phyloP scores from a whole-genome alignment of 108 stramenopile genomes.

The Epipyxis sp. region DNA sequence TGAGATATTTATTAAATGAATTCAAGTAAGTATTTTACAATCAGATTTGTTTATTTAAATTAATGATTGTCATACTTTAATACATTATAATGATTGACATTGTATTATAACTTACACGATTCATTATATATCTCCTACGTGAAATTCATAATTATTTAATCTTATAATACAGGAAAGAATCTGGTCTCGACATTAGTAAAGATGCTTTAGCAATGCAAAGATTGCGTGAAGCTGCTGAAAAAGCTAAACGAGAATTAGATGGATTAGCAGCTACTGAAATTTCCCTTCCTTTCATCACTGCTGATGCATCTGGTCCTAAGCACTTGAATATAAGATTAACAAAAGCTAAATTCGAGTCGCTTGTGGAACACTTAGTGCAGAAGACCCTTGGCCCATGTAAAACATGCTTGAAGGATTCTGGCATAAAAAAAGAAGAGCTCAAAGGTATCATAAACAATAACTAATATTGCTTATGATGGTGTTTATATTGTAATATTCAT shows the following conservation, averaged over 20 bases:
- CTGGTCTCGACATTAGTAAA: slow-evolving; percentile 81
- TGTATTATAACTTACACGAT: no score
- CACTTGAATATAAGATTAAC: slow-evolving; percentile 91
- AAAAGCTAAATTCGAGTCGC: slow-evolving; percentile 85
- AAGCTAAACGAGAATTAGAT: slow-evolving; percentile 99
- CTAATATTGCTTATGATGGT: neutral
- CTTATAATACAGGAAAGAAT: slow-evolving; percentile 64
- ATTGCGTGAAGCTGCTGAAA: slow-evolving; percentile 95
- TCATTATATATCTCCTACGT: no score
- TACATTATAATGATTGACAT: no score
- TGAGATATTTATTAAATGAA: slow-evolving; percentile 77
- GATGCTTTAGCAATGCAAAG: slow-evolving; percentile 98
- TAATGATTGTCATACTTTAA: slow-evolving; percentile 7
- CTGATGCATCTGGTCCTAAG: slow-evolving; percentile 95
- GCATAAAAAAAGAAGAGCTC: slow-evolving; percentile 40
- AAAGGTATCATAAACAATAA: no score
- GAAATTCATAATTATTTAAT: neutral
- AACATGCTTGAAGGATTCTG: slow-evolving; percentile 52
- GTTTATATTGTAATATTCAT: neutral
- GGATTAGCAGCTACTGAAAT: slow-evolving; percentile 98
- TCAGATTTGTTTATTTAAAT: slow-evolving; percentile 12
- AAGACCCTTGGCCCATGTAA: slow-evolving; percentile 94
- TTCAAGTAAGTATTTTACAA: slow-evolving; percentile 77
- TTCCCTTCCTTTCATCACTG: slow-evolving; percentile 96
- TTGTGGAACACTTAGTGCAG: slow-evolving; percentile 84